Base-by-base conservation (phyloP, 306 rosid species). In the Citrullus amarus region DNA sequence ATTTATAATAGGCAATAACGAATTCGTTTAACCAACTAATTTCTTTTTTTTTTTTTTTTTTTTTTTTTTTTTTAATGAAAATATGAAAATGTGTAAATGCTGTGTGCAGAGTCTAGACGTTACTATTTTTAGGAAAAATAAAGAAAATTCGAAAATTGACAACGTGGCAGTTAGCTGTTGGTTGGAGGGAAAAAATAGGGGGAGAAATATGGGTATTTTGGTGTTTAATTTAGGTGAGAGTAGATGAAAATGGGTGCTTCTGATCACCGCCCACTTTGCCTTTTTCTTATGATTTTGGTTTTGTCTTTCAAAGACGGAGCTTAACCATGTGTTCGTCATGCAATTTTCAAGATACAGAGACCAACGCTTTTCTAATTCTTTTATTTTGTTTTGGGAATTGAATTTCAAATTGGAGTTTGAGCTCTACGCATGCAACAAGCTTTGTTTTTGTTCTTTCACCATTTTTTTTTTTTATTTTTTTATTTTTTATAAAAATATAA, bases 181-280 rank as follows among this genome's bases (percentile, higher is more conserved):
- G 76, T 71, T 25, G 38, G 25, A 71, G 6, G 11, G 25, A 43
- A 63, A 63, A 63, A 32, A 0, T 61, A 22, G 6, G 69, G 6
- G 69, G 41, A 9, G 39, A 25, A 71, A 12, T 12, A 69, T 71
- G 58, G 77, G 43, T 0, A 44, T 41, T 44, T 70, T 12, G 20
- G 56, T 5, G 39, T 43, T 69, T 30, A 38, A 56, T 75, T 55
- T 75, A 32, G 22, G 79, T 59, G 68, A 76, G 79, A 76, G 67
- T 76, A 76, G 79, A 56, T 76, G 18, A 32, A 76, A 56, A 62
- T 22, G 53, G 15, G 36, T 17, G 65, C 38, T 39, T 76, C 67
- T 76, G 79, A 76, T 76, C 39, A 36, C 9, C 51, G 50, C 63
- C 25, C 28, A 4, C 1, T 18, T 56, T 34, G 34, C 38, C 20